Base-by-base conservation (phyloP, 1,139 yeast species). In the Debaryomyces singareniensis region DNA sequence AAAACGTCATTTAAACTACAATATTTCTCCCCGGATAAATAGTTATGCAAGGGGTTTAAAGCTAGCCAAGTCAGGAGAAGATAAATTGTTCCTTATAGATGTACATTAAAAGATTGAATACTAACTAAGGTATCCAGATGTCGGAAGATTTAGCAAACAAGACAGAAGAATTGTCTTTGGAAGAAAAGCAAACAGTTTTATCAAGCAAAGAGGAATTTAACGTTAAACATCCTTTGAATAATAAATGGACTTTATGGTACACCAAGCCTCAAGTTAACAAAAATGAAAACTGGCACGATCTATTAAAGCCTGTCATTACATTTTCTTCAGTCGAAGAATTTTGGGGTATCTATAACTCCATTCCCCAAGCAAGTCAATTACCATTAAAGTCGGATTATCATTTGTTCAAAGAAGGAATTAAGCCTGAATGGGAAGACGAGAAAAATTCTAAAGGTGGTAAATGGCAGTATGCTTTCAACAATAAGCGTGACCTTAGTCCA, bases 401-500 rank as follows among this genome's bases (percentile, higher is more conserved):
- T 57, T 76, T 91, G 53, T 91, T 93, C 71, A 84, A 91, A 64
- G 84, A 83, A 54, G 96, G 91, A 34, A 78, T 93, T 49, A 83
- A 87, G 58, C 99, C 98, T 34, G 97, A 91, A 68, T 91, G 99
- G 99, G 99, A 91, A 70, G 97, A 91, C 61, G 70, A 66, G 33
- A 74, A 77, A 45, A 93, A 93, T 64, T 61, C 87, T 39, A 71
- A 78, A 46, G 98, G 99, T 53, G 98, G 98, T 50, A 86, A 85
- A 64, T 91, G 96, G 96, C 71, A 62, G 47, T 64, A 51, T 42
- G 73, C 85, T 25, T 84, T 76, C 62, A 79, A 75, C 58, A 78
- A 81, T 61, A 78, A 70, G 57, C 75, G 76, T 45, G 82, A 72
- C 41, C 68, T 68, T 37, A 59, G 63, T 35, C 62, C 62, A 27